Evolutionary conservation across 352 stramenopile genomes (phyloP), one percentile per base, ranked within the genome.

Genomic region (Pythium coloratum): DNA sequence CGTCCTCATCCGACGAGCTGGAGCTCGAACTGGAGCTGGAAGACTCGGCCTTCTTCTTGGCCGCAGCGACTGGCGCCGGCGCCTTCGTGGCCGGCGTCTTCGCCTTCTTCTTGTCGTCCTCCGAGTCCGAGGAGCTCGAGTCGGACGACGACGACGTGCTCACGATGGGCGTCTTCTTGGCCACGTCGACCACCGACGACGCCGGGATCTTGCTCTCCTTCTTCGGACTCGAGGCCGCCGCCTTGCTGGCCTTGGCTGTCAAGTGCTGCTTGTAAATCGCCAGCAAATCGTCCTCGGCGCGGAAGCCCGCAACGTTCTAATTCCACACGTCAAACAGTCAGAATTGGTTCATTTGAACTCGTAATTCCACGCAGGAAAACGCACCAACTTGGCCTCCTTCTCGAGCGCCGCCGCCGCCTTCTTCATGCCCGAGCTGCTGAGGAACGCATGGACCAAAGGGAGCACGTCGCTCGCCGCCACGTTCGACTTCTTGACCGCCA

Each of bases 391-490:
- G 59, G 84, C 76, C 64, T 96, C 88, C 62, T 92, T 90, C 32
- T 76, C 67, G 57, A 96, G 62, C 40, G 82, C 76, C 24, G 81
- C 67, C 26, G 86, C 88, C 12, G 83, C 54, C 70, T 89, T 89
- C 66, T 91, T 89, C 59, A 96, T 79, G 14, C 88, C 88, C n/a
- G 77, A 71, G 69, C 67, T 64, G 16, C 56, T 71, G 59, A 96
- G 73, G 36, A 94, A 82, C 63, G 84, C 78, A 53, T 91, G 80
- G 14, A 96, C 77, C 12, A 93, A 66, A 61, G 88, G 86, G 64
- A 83, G 91, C 33, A 96, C 62, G 72, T 96, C 88, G 68, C 84
- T 94, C 14, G 86, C 80, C 42, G 80, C 84, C 34, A 82, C 76
- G 38, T 42, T 46, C 50, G 65, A 49, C 63, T 80, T 76, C 69